Percentiles rank a stretch among this genome's conserved stretches.
Conservation (phyloP, 306 rosid species). For the Alnus glutinosa region DNA sequence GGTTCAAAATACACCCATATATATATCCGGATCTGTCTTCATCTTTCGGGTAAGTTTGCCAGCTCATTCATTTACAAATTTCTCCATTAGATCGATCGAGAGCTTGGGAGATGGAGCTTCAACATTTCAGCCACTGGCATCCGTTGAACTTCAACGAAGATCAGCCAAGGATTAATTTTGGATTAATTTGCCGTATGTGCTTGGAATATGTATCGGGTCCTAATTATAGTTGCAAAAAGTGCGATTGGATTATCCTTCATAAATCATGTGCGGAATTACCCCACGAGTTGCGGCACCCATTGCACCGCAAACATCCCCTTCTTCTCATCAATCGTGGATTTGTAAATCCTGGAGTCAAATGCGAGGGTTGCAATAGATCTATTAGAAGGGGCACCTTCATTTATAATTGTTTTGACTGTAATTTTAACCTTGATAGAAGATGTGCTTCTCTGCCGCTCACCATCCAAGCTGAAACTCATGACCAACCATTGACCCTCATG, state of each 20-base stretch:
- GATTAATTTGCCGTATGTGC: too few relatives aligned
- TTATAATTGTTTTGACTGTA: neutral
- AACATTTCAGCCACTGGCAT: too few relatives aligned
- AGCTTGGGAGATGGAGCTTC: too few relatives aligned
- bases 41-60: too few relatives aligned
- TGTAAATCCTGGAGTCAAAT: neutral
- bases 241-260: neutral
- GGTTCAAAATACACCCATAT: too few relatives aligned
- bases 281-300: neutral
- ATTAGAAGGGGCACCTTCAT: too few relatives aligned
- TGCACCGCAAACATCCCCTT: neutral
- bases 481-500: neutral
- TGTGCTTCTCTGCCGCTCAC: neutral
- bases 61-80: too few relatives aligned
- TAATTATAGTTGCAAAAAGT: neutral
- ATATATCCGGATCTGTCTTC: too few relatives aligned
- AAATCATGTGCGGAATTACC: neutral
- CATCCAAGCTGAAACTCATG: neutral
- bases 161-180: accelerated
- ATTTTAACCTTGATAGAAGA: neutral
- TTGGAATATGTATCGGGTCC: neutral
- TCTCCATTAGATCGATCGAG: too few relatives aligned
- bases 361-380: neutral
- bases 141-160: too few relatives aligned
- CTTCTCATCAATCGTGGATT: too few relatives aligned